Evolutionary conservation across 106 monocot species (phyloP), one percentile per base, ranked within the genome.

Genomic region (Chionographis japonica): DNA sequence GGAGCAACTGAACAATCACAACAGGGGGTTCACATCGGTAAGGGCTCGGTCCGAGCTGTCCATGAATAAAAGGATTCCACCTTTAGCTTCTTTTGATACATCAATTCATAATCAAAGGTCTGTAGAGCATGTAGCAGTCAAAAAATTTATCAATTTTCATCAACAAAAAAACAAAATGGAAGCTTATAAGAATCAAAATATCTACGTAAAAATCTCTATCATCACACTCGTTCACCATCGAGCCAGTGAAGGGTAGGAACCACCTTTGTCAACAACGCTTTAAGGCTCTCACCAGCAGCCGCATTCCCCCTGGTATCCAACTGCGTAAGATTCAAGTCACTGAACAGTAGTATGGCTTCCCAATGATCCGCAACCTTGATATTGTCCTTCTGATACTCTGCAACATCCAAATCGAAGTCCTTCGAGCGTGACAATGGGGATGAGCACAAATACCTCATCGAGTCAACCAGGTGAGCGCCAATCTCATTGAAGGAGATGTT

Each of bases 401-500:
- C 64, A 1, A 58, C 19, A 54, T 58, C 73, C 60, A 17, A 62
- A 20, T 51, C 60, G 3, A 38, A 40, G n/a, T 69, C 62, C 0
- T 56, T 46, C 0, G 76, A 67, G 61, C 88, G 85, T 12, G 92
- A 90, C 60, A 93, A 73, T 13, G 97, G 92, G 60, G 90, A 93
- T n/a, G 78, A 65, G 67, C 80, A 90, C 38, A 85, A 60, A 72
- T 90, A 90, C 50, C 90, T 76, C 57, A 76, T 81, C 4, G 90
- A 83, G 77, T 98, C 93, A 15, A 84, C 75, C 4, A 80, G 52
- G 65, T 93, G 87, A 35, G 75, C 58, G 9, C 92, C 90, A n/a
- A 98, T 93, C 74, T 85, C 68, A 56, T 98, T 98, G 67, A 71
- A 81, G 52, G 97, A 92, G 69, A 98, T 68, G 60, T 93, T 82